Evolutionary conservation across 2,329 filamentous ascomycete genomes (phyloP).

Genomic region (Hirsutella minnesotensis): DNA sequence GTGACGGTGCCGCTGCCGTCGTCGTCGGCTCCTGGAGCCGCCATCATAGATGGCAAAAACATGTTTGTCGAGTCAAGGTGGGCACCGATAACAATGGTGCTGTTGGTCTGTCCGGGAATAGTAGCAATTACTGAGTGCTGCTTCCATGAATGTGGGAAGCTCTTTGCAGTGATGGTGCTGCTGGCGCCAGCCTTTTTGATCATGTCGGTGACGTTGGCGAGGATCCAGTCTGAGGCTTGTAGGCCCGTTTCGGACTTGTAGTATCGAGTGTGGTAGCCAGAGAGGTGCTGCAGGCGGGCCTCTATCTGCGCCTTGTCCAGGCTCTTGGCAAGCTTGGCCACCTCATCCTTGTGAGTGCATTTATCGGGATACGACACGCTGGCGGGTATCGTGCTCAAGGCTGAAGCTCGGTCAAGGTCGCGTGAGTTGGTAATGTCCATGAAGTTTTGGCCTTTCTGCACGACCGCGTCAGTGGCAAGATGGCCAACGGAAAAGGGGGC

Average conservation of each 20-base stretch:
- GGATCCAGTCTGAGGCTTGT: slow-evolving; percentile 80
- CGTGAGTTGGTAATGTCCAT: slow-evolving; percentile 82
- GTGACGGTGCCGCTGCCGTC: slow-evolving; percentile 90
- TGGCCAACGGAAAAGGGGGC: not conserved
- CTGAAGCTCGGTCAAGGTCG: slow-evolving; percentile 34
- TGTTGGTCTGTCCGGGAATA: slow-evolving; percentile 74
- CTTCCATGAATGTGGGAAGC: slow-evolving; percentile 75
- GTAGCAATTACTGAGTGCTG: slow-evolving; percentile 87
- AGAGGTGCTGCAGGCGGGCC: slow-evolving; percentile 65
- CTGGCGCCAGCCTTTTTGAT: slow-evolving; percentile 61
- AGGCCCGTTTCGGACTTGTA: slow-evolving; percentile 69
- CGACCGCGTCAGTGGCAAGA: slow-evolving; percentile 1
- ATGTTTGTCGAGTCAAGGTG: slow-evolving; percentile 95
- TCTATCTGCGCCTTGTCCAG: slow-evolving; percentile 69
- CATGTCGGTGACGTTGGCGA: slow-evolving; percentile 59
- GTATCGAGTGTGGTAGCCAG: slow-evolving; percentile 71
- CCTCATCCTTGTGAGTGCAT: slow-evolving; percentile 49
- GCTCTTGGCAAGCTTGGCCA: slow-evolving; percentile 54
- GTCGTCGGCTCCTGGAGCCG: slow-evolving; percentile 89
- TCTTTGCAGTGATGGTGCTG: slow-evolving; percentile 54
- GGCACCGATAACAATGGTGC: slow-evolving; percentile 79
- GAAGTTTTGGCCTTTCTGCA: slow-evolving; percentile 73
- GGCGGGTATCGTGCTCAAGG: slow-evolving; percentile 17
- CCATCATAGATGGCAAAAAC: slow-evolving; percentile 71
- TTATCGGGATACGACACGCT: slow-evolving; percentile 53